A percentile compares a stretch with the other conserved stretches of the same genome.
Evolutionary conservation across 2,329 filamentous ascomycete genomes (phyloP).

Genomic region (Venturia nashicola): DNA sequence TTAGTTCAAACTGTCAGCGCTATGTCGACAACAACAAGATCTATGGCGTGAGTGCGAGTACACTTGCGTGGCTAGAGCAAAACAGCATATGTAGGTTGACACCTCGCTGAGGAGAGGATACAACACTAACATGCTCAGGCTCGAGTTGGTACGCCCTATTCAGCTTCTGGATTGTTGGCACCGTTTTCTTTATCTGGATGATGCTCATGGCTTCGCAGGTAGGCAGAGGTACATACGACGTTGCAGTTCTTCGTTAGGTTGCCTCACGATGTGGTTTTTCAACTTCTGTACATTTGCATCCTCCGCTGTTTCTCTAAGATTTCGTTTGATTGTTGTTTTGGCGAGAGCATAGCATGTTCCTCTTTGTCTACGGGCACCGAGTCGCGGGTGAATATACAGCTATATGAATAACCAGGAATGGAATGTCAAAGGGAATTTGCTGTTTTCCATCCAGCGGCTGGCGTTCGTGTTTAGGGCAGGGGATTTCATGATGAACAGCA

Average conservation of each 20-base stretch:
- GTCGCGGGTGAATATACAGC: not conserved
- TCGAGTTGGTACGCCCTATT: conserved; percentile 52
- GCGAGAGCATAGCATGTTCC: not conserved
- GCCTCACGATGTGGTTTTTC: not conserved
- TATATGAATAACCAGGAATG: not conserved
- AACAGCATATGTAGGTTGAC: conserved; percentile 43
- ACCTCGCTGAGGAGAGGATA: not conserved
- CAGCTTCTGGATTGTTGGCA: conserved; percentile 50
- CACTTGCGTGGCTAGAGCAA: conserved; percentile 51
- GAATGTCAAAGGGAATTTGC: not conserved
- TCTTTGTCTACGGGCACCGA: not conserved
- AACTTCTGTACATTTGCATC: not conserved
- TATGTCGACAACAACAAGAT: conserved; percentile 38
- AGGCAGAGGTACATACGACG: conserved; percentile 31
- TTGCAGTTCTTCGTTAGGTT: conserved; percentile 2
- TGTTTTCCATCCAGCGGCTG: not conserved
- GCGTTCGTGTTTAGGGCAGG: not conserved
- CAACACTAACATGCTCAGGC: conserved; percentile 25
- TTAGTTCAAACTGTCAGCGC: conserved; percentile 46
- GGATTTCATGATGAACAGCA: not conserved
- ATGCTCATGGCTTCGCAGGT: conserved; percentile 50
- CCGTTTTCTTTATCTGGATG: conserved; percentile 55
- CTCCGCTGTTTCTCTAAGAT: not conserved
- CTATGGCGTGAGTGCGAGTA: conserved; percentile 38
- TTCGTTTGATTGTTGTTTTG: not conserved